A percentile compares a stretch with the other conserved stretches of the same genome.
These are phyloP conservation scores for Ascochyta rabiei DNA, from an alignment of 2,329 filamentous ascomycete species.

Conservation along the genomic window DNA sequence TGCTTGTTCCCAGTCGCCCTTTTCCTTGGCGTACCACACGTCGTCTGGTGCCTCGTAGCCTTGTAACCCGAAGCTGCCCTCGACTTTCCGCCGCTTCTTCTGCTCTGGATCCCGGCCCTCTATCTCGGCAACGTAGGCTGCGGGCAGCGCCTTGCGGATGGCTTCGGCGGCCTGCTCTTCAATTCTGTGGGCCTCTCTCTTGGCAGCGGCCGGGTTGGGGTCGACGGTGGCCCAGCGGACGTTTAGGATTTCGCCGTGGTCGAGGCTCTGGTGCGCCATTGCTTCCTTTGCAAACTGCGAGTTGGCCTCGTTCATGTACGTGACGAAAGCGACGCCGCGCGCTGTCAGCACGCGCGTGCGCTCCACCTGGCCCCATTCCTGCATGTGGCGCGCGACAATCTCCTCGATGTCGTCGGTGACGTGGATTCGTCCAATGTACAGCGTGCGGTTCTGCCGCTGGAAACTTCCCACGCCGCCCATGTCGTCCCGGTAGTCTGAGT, in stretches of 20 bases:
- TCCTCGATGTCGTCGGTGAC: constrained; percentile 98
- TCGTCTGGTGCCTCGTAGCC: constrained; percentile 95
- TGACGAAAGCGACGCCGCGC: constrained; percentile 91
- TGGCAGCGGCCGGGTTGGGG: constrained; percentile 93
- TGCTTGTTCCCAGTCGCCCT: constrained; percentile 69
- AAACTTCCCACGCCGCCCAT: constrained; percentile 98
- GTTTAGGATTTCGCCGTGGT: constrained; percentile 91
- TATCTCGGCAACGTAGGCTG: constrained; percentile 89
- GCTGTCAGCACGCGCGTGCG: constrained; percentile 85
- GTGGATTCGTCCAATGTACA: constrained; percentile 93
- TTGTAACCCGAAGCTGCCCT: constrained; percentile 82
- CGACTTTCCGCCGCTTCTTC: constrained; percentile 84
- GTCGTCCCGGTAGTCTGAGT: constrained; percentile 90
- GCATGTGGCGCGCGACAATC: constrained; percentile 90
- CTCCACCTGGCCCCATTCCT: constrained; percentile 95
- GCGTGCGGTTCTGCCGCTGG: constrained; percentile 88
- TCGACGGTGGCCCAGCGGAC: constrained; percentile 97
- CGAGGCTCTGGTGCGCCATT: constrained; percentile 92
- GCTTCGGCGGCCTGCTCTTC: constrained; percentile 98
- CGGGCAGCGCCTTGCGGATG: constrained; percentile 83
- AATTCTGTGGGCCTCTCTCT: constrained; percentile 83
- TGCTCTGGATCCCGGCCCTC: constrained; percentile 89
- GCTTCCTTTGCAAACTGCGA: constrained; percentile 68
- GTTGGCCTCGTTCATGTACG: constrained; percentile 80
- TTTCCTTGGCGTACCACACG: constrained; percentile 85